Percentiles rank a stretch among this genome's conserved stretches.
Evolutionary conservation across 768 basidiomycete genomes (phyloP).

Genomic region (Rhizopogon vulgaris): DNA sequence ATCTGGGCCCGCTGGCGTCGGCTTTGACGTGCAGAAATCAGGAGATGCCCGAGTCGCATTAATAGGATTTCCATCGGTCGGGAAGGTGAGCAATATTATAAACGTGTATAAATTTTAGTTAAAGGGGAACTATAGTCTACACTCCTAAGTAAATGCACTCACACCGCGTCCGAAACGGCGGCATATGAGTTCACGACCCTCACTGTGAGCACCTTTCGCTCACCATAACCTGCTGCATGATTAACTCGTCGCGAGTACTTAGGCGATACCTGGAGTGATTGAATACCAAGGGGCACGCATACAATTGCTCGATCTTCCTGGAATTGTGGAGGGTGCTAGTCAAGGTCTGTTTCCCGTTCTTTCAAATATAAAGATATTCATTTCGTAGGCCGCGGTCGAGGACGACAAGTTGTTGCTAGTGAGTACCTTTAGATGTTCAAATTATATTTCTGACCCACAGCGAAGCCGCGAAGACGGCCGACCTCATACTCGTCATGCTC

Average conservation of each 20-base stretch:
- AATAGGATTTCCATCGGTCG: conserved; percentile 95
- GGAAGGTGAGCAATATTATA: conserved; percentile 46
- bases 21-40: conserved; percentile 83
- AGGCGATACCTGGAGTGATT: conserved; percentile 96
- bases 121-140: conserved; percentile 57
- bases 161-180: conserved; percentile 83
- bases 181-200: conserved; percentile 96
- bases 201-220: conserved; percentile 41
- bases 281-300: conserved; percentile 93
- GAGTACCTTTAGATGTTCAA: conserved; percentile 10
- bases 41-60: conserved; percentile 89
- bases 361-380: background rate
- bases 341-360: conserved; percentile 39
- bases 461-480: conserved; percentile 80
- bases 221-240: background rate
- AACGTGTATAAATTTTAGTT: background rate
- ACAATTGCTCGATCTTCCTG: conserved; percentile 91
- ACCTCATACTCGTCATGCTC: conserved; percentile 89
- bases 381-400: conserved; percentile 63
- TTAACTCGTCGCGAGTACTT: conserved; percentile 1
- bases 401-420: conserved; percentile 95
- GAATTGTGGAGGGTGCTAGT: conserved; percentile 91
- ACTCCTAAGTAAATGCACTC: conserved; percentile 83
- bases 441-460: conserved; percentile 6
- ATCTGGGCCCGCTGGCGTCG: conserved; percentile 71